Percentiles rank a stretch among this genome's conserved stretches.
These are phyloP conservation scores for Malus hybrid DNA, from an alignment of 331 rosid genomes.

Conservation along the genomic window DNA sequence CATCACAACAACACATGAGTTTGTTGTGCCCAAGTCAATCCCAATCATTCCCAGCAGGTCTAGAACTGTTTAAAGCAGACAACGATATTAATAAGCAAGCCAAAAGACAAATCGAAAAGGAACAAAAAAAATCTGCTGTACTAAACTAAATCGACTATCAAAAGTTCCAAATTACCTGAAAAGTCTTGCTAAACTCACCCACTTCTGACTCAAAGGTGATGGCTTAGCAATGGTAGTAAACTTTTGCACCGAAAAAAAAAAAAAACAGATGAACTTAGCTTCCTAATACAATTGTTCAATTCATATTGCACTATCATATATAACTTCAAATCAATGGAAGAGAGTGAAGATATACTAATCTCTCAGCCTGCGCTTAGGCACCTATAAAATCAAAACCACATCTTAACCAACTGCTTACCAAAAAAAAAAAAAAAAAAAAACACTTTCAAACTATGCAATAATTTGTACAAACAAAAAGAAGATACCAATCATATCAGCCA, in stretches of 20 bases:
- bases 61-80: slow-evolving; percentile 43
- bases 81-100: background rate
- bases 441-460: background rate
- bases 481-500: background rate
- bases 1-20: slow-evolving; percentile 87
- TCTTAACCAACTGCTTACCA: background rate
- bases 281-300: background rate
- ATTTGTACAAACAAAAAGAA: background rate
- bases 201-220: slow-evolving; percentile 41
- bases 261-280: background rate
- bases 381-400: too few species aligned
- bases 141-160: background rate
- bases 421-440: too few species aligned
- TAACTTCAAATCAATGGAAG: background rate
- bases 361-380: too few species aligned
- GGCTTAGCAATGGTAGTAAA: slow-evolving; percentile 43
- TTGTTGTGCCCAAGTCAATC: slow-evolving; percentile 91
- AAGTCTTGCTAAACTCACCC: slow-evolving; percentile 68
- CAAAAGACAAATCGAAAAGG: too few species aligned
- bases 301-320: background rate
- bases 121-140: background rate
- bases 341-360: too few species aligned
- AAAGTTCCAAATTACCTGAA: slow-evolving; percentile 47
- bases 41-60: slow-evolving; percentile 85
- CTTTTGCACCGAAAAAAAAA: slow-evolving; percentile 28